These are phyloP conservation scores for Fragaria iinumae DNA, from an alignment of 306 rosid species.

Conservation along the genomic window DNA sequence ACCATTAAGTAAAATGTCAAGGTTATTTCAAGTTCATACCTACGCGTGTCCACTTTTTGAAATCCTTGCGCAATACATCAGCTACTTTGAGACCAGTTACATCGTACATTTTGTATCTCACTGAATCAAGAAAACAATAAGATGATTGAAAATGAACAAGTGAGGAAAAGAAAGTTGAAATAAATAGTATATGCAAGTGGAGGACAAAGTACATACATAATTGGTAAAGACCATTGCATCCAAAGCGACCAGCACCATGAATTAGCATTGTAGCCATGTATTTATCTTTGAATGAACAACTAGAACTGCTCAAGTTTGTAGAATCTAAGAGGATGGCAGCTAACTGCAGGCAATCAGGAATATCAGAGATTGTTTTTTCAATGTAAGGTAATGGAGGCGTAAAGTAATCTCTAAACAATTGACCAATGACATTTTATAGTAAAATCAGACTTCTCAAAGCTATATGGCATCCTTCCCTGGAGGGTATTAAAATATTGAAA, in stretches of 20 bases:
- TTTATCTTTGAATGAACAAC: slow-evolving; percentile 67
- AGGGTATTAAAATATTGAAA: neutral
- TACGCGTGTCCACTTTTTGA: slow-evolving; percentile 75
- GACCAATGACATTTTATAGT: neutral
- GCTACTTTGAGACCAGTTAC: slow-evolving; percentile 49
- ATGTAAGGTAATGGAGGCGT: neutral
- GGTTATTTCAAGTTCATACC: slow-evolving; percentile 38
- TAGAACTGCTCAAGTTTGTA: slow-evolving; percentile 47
- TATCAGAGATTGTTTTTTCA: neutral
- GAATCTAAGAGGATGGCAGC: slow-evolving; percentile 79
- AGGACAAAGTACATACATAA: slow-evolving; percentile 44
- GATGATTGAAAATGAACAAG: neutral
- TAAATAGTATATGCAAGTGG: neutral
- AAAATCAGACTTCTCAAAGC: neutral
- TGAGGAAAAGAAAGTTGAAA: neutral
- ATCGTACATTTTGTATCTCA: slow-evolving; percentile 72
- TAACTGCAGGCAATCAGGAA: slow-evolving; percentile 45
- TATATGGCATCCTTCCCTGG: neutral
- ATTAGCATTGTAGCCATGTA: slow-evolving; percentile 75
- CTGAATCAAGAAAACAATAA: slow-evolving; percentile 36
- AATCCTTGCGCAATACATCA: slow-evolving; percentile 68
- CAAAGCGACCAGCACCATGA: slow-evolving; percentile 83
- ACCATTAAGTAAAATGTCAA: neutral
- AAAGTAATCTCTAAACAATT: slow-evolving; percentile 2
- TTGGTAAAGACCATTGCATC: slow-evolving; percentile 74